Base-by-base conservation (phyloP, 352 stramenopile species). In the Globisporangium lucens region DNA sequence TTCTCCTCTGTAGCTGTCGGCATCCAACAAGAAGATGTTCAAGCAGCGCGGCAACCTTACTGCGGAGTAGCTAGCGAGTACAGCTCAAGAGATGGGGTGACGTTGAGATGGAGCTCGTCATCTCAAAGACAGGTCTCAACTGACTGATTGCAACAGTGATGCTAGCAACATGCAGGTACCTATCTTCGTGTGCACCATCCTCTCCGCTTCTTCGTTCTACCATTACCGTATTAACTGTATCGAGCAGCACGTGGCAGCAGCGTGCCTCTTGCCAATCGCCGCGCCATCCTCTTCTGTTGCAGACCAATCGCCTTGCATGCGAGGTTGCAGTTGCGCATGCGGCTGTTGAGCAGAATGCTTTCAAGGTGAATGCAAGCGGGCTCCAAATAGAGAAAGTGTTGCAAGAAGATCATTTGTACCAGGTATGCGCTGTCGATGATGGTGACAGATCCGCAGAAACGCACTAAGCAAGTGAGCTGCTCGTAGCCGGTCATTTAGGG, bases 221-320 rank as follows among this genome's bases (percentile, higher is more conserved):
- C 15, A 41, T 38, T 9, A 1, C 38, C 12, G 30, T 33, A 33
- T 33, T 13, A 27, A 30, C 17, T 52, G 38, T 41, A 43, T 46
- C 55, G 12, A 20, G 55, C 22, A 53, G 57, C 24, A 53, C 38
- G 38, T 43, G 41, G 13, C 36, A 9, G 9, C 33, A 30, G 35
- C 58, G 58, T 64, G 58, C 38, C 58, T 41, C 12, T 64, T 64
- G 58, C 58, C 58, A 64, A 64, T 64, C 38, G 24, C n/a, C 29
- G 55, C 20, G 27, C 20, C 15, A 20, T 43, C 20, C 56, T 17
- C 56, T 22, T 47, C 56, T 20, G 29, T 0, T 47, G 20, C n/a
- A 10, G 29, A 60, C 29, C 55, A 60, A 27, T 60, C 29, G 56
- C 38, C 5, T 33, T 46, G 38, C 56, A 22, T 13, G 15, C 30